These are phyloP conservation scores for Pelagomonas calceolata DNA, from an alignment of 108 stramenopile genomes.

Conservation along the genomic window DNA sequence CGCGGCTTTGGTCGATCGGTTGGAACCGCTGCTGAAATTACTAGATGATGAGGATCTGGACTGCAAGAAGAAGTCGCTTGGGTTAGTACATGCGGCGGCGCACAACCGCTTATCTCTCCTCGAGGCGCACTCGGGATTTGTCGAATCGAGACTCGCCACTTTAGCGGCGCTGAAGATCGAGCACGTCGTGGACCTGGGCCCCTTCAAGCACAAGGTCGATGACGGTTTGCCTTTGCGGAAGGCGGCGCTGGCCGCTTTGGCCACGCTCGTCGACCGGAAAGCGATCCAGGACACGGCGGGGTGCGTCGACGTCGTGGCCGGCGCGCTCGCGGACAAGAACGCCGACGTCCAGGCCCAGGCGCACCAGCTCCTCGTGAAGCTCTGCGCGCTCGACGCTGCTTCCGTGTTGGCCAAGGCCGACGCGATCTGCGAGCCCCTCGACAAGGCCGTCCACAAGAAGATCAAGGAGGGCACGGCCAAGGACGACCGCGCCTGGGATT, in stretches of 20 bases:
- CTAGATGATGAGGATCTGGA: slow-evolving; percentile 70
- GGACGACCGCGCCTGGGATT: neutral
- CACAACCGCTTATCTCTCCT: slow-evolving; percentile 77
- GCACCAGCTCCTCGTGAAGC: slow-evolving; percentile 63
- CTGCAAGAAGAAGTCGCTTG: slow-evolving; percentile 66
- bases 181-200: slow-evolving; percentile 86
- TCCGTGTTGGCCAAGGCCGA: too few species aligned
- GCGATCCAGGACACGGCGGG: slow-evolving; percentile 54
- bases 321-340: slow-evolving; percentile 51
- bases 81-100: slow-evolving; percentile 83
- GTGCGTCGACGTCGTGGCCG: slow-evolving; percentile 63
- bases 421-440: slow-evolving; percentile 24
- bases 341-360: slow-evolving; percentile 69
- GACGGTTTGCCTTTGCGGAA: slow-evolving; percentile 91
- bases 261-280: slow-evolving; percentile 74
- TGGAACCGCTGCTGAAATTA: slow-evolving; percentile 62
- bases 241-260: slow-evolving; percentile 73
- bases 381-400: slow-evolving; percentile 50
- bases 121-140: slow-evolving; percentile 21
- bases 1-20: slow-evolving; percentile 43
- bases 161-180: slow-evolving; percentile 66
- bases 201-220: slow-evolving; percentile 94
- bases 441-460: slow-evolving; percentile 71
- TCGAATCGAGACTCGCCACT: slow-evolving; percentile 60
- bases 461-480: slow-evolving; percentile 24